Base-by-base conservation (phyloP, 805 yeast species). In the Isabelozyma rhagii region DNA sequence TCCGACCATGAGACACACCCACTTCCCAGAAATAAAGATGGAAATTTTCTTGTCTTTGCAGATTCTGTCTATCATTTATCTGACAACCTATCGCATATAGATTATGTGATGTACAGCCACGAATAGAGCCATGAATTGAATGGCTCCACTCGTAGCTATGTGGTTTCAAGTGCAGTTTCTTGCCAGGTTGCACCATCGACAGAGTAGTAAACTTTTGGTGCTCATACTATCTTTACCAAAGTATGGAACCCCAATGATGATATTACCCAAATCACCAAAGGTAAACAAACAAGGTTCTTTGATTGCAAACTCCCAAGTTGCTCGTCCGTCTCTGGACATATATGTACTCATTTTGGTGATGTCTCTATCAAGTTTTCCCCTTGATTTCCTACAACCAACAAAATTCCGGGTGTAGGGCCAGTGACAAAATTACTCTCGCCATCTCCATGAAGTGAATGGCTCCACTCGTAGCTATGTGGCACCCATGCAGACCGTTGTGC, bases 201-300 rank as follows among this genome's bases (percentile, higher is more conserved):
- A 0, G 96, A 84, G 58, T 75, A 89, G 38, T 57, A 61, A 36
- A 74, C 64, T 61, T 10, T 68, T 66, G 6, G 66, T 72, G 0
- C 62, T 58, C 4, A 59, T 62, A 4, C 74, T 60, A 14, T 62
- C 58, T 34, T 57, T 67, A 2, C 55, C 54, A 25, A 48, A 41
- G 46, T 55, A 58, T 38, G 86, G 84, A n/a, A 81, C 64, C 1
- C 89, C 86, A 2, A 86, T 64, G 14, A 88, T 77, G 9, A 89
- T 64, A 58, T 89, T 87, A 34, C 96, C 97, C 51, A 79, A 81
- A 64, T 89, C 96, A 44, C 93, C 96, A 68, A 82, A 83, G 1
- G 83, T 75, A 53, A 79, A 81, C 3, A 74, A 52, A 39, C 80
- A 72, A 2, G 88, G 80, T 41, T 74, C 77, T 25, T 81, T 80